Base-by-base conservation (phyloP, 306 rosid species). In the Cajanus cajan region DNA sequence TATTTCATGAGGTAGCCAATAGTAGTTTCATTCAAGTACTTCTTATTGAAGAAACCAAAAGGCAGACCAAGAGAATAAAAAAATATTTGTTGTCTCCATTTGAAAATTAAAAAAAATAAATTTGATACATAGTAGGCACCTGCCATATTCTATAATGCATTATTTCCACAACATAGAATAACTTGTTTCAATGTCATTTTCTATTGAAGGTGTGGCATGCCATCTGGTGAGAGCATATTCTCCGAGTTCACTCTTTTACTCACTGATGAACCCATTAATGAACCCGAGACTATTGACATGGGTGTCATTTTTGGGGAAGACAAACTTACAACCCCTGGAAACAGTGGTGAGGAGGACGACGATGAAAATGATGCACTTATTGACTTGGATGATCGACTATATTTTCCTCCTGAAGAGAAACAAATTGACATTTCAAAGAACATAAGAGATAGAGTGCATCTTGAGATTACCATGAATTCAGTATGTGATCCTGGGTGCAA, bases 381-480 rank as follows among this genome's bases (percentile, higher is more conserved):
- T 10, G 97, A 92, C 68, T 80, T 82, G 43, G 97, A 92, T 25
- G 98, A 95, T 80, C 87, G 68, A 51, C 85, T 95, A 24, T 83
- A 92, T 77, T 95, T 95, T 74, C 97, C 97, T 28, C 86, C 78
- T 0, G 90, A 48, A 44, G 87, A 84, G 71, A 92, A 85, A 84
- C 90, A 87, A 68, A 88, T 92, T 79, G 98, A 92, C 80, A 91
- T 95, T 86, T 95, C 98, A 58, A 95, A 95, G 86, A 83, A 91
- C 88, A 84, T 92, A 66, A 89, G 97, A 84, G 98, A 95, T 87
- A 78, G 81, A 65, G 85, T 95, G 85, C 97, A 92, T 86, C 83
- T 95, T 78, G 96, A 95, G 81, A 95, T 92, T 68, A 88, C 89
- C 63, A 79, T 92, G 71, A 74, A 81, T 73, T 93, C 92, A 25